Evolutionary conservation across 129 eudicot species (phyloP).

Genomic region (Pulicaria dysenterica): DNA sequence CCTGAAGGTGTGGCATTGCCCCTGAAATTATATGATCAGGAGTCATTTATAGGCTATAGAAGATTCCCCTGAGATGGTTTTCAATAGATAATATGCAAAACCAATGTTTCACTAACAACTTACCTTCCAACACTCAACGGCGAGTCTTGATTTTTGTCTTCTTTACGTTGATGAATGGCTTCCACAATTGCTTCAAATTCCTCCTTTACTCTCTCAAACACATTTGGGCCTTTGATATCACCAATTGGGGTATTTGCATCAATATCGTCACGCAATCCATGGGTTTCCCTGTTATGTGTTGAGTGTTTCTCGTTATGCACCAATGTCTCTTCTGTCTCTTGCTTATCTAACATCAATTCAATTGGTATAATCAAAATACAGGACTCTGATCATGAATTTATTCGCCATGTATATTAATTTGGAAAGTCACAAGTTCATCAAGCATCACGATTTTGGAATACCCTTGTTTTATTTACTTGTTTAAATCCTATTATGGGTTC

Average conservation of each 20-base stretch:
- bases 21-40: slow-evolving; percentile 35
- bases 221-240: slow-evolving; percentile 74
- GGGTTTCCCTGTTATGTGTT: slow-evolving; percentile 65
- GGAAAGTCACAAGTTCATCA: slow-evolving; percentile 5
- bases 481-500: slow-evolving; percentile 4
- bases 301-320: slow-evolving; percentile 15
- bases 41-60: not conserved
- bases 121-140: slow-evolving; percentile 37
- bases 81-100: not conserved
- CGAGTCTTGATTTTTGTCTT: slow-evolving; percentile 32
- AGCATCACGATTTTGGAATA: slow-evolving; percentile 7
- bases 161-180: slow-evolving; percentile 57
- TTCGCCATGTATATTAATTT: not conserved
- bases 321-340: not conserved
- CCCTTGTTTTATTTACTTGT: slow-evolving; percentile 18
- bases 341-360: slow-evolving; percentile 33
- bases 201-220: slow-evolving; percentile 76
- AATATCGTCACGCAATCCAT: slow-evolving; percentile 61
- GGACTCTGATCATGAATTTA: not conserved
- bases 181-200: slow-evolving; percentile 71
- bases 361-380: slow-evolving; percentile 23
- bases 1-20: slow-evolving; percentile 26
- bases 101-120: not conserved
- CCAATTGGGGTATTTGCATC: slow-evolving; percentile 49
- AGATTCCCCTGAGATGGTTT: not conserved